Evolutionary conservation across 2,329 filamentous ascomycete genomes (phyloP).

Genomic region (Tolypocladium ophioglossoides): DNA sequence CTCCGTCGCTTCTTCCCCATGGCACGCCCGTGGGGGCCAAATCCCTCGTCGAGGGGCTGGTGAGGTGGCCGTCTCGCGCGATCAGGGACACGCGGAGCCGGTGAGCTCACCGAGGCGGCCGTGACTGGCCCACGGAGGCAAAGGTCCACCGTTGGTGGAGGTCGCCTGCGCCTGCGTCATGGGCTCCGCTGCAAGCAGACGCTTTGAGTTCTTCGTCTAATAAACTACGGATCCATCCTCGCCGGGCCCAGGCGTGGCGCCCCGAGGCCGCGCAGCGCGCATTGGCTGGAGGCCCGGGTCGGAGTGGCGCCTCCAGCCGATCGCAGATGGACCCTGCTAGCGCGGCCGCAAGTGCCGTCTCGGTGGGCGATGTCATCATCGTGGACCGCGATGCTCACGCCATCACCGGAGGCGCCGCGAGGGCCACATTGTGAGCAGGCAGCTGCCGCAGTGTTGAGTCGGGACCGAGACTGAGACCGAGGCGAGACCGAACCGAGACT

Average conservation of each 20-base stretch:
- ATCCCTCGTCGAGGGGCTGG: no score
- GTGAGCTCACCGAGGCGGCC: not conserved
- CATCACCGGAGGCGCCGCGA: not conserved
- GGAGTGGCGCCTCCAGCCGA: not conserved
- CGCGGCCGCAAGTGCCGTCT: not conserved
- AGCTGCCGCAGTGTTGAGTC: not conserved
- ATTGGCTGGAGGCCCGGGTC: not conserved
- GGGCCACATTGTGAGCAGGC: not conserved
- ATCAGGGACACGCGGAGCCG: no score
- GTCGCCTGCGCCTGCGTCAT: not conserved
- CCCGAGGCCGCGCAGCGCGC: no score
- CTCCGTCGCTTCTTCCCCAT: no score
- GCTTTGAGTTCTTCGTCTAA: no score
- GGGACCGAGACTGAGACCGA: not conserved
- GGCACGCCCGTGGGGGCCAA: no score
- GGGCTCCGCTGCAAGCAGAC: not conserved
- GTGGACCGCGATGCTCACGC: not conserved
- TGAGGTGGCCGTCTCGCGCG: no score
- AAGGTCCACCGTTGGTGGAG: not conserved
- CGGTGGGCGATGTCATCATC: not conserved
- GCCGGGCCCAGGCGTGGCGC: no score
- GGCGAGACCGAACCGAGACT: no score
- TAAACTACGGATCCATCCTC: no score
- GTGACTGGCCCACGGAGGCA: not conserved
- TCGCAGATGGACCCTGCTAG: not conserved